These are phyloP conservation scores for Jamesozyma hellenica DNA, from an alignment of 805 yeast genomes.

Conservation along the genomic window DNA sequence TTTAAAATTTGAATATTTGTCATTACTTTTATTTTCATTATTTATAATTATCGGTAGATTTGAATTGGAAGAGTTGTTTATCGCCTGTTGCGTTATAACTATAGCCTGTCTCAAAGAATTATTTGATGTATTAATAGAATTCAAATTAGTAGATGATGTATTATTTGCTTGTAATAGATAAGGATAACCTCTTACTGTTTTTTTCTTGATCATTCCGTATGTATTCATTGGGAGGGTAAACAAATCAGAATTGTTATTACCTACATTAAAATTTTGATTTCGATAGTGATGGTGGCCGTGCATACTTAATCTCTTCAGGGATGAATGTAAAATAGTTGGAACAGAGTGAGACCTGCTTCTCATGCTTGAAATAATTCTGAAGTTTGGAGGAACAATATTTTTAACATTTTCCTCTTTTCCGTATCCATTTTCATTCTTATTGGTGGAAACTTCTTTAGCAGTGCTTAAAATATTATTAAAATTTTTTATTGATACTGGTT, in stretches of 20 bases:
- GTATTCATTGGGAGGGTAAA: conserved; percentile 5
- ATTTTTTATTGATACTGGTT: background rate
- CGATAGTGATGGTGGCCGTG: conserved; percentile 1
- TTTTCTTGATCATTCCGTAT: conserved; percentile 9
- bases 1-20: background rate
- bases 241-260: background rate
- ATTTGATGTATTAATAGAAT: conserved; percentile 1
- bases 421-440: background rate
- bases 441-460: background rate
- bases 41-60: background rate
- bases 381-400: background rate
- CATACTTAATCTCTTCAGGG: conserved; percentile 18
- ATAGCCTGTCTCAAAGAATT: conserved; percentile 5
- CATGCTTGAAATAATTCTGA: conserved; percentile 8
- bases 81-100: conserved; percentile 6
- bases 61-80: background rate
- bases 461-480: background rate
- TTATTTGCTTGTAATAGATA: conserved; percentile 2
- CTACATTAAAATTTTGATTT: background rate
- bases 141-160: conserved; percentile 1
- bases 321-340: conserved; percentile 28
- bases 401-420: background rate
- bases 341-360: conserved; percentile 28
- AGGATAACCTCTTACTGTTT: conserved; percentile 4
- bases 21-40: conserved; percentile 4